Conservation (phyloP, 2,329 filamentous ascomycete genomes). For the Didymellaceae sp. region DNA sequence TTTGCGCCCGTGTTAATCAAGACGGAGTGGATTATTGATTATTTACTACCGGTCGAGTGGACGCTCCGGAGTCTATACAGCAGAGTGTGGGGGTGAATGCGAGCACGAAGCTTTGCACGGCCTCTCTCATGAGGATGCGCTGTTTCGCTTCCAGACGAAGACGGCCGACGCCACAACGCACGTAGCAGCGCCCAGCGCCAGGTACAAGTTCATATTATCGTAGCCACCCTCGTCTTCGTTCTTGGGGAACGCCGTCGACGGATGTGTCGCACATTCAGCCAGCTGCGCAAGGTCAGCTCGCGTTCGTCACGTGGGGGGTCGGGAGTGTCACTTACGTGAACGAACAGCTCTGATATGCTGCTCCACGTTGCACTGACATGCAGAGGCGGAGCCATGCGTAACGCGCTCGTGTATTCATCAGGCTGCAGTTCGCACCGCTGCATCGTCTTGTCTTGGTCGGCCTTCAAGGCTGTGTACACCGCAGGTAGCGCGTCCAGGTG, state of each 20-base stretch:
- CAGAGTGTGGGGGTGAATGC: too few species aligned
- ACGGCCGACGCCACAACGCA: conserved; percentile 65
- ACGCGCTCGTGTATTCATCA: conserved; percentile 82
- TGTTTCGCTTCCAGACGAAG: conserved; percentile 64
- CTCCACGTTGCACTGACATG: conserved; percentile 96
- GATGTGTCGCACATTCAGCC: conserved; percentile 90
- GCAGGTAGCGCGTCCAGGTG: conserved; percentile 88
- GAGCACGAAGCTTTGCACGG: too few species aligned
- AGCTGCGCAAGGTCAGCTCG: conserved; percentile 55
- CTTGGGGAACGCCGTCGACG: conserved; percentile 86
- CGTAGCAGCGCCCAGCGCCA: conserved; percentile 76
- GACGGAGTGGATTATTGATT: conserved; percentile 11
- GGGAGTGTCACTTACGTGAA: conserved; percentile 57
- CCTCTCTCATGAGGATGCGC: conserved; percentile 20
- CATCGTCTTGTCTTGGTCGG: conserved; percentile 95
- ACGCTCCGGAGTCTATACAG: neutral
- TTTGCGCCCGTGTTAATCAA: neutral
- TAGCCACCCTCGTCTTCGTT: conserved; percentile 78
- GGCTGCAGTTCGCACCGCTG: conserved; percentile 88
- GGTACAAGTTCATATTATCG: conserved; percentile 84
- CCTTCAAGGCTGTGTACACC: conserved; percentile 92
- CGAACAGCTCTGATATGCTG: conserved; percentile 92
- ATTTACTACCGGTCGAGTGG: neutral
- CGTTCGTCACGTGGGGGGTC: neutral
- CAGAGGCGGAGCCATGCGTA: conserved; percentile 89